Evolutionary conservation across 1,139 yeast genomes (phyloP), one percentile per base, ranked within the genome.

Genomic region (Geotrichum restrictum): DNA sequence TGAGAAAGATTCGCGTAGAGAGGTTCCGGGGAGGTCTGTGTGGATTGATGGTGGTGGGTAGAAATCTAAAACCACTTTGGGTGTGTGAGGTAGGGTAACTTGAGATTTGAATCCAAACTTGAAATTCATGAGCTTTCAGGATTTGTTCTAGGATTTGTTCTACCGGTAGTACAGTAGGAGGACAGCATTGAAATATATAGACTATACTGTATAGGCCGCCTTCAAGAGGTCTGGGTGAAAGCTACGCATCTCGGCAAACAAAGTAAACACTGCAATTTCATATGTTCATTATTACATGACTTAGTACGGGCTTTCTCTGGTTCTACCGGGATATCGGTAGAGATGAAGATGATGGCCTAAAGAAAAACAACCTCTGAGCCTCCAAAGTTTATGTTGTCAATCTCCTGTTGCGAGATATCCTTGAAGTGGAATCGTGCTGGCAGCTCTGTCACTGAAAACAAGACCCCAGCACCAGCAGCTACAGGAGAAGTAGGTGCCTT

Each of bases 341-440:
- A n/a, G n/a, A n/a, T n/a, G n/a, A n/a, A n/a, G n/a, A n/a, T n/a
- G n/a, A n/a, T 24, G 29, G 22, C 8, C 14, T 40, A 40, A 29
- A 21, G 64, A 53, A 60, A 66, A 33, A 65, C 61, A 16, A 56
- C 45, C 41, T 62, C 82, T 41, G 95, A 94, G 58, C 96, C 95
- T 47, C 96, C 96, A 52, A 78, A 76, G 62, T 80, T 76, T 62
- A 88, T 80, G 59, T 80, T 77, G 8, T 85, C 95, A 48, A 84
- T 80, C 68, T 88, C 96, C n/a, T 64, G 59, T 24, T 80, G 86
- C 54, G 79, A 80, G 31, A 87, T 75, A 3, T 75, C 71, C 50
- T 74, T 73, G 69, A 83, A 85, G 70, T 82, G 82, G 73, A 85
- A 87, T 67, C 91, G 79, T 55, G 70, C 59, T 1, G 96, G 88